Evolutionary conservation across 805 yeast species (phyloP), one percentile per base, ranked within the genome.

Genomic region (Nakazawaea ernobii): DNA sequence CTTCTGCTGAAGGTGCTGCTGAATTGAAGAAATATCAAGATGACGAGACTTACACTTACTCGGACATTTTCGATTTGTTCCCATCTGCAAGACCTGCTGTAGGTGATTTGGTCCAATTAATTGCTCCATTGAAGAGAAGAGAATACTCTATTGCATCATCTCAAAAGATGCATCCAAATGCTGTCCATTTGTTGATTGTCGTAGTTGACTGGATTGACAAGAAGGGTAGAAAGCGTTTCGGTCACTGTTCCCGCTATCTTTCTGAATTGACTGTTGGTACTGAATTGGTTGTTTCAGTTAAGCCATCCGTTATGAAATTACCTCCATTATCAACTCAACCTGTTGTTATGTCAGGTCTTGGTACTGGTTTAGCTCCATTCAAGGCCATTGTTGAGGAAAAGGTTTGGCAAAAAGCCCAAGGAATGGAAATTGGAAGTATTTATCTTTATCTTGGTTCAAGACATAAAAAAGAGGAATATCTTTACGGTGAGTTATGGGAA

Each of bases 281-380:
- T 43, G 96, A 90, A 63, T 74, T 92, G 49, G 95, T 89, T 46
- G 98, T 92, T 28, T 82, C 94, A 52, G 97, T 92, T 49, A 92
- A 92, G 70, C 96, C 97, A 29, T 89, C 97, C 8, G 97, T 92
- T 40, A 91, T 92, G 97, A 92, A 91, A 69, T 73, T 92, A 53
- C 98, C 98, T 52, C 86, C 91, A 58, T 74, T 80, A 53, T 77
- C 96, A 8, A 80, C 82, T 41, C 92, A 88, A 63, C 97, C 98
- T 20, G 84, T 92, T 57, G 83, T 92, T 54, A 92, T 92, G 98
- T 84, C 96, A 57, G 98, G 98, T 58, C 75, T 92, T 56, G 98
- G 98, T 69, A 92, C 98, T 45, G 98, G 98, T 55, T 78, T 92
- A 59, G 98, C 98, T 28, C 98, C 98, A 44, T 92, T 92, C 83